phyloP scores from a whole-genome alignment of 805 yeast genomes.

The Candida taoyuanica region DNA sequence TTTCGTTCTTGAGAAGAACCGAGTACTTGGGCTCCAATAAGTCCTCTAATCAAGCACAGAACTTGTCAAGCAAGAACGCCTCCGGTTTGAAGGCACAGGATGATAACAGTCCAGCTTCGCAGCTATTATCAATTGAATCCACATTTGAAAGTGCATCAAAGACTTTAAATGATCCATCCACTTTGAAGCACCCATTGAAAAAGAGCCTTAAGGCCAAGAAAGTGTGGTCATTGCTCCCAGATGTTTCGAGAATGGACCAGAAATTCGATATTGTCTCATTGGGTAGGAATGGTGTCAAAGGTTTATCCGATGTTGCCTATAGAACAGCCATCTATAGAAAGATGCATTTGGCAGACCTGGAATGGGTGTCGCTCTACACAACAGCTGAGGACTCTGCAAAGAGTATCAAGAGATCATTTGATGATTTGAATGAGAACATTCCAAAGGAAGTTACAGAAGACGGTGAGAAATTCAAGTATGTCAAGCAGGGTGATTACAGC shows the following conservation, averaged over 20 bases:
- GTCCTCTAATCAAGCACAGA: neutral
- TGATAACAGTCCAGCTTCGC: constrained; percentile 53
- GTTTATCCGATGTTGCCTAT: constrained; percentile 14
- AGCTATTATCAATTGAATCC: constrained; percentile 65
- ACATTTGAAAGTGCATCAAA: constrained; percentile 64
- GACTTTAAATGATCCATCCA: constrained; percentile 36
- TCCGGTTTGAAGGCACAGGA: constrained; percentile 9
- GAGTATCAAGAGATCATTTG: constrained; percentile 37
- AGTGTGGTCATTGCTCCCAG: constrained; percentile 83
- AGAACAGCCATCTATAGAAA: constrained; percentile 68
- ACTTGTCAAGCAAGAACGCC: constrained; percentile 16
- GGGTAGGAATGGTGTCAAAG: constrained; percentile 26
- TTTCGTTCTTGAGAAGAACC: constrained; percentile 88
- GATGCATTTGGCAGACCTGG: constrained; percentile 60
- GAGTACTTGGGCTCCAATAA: constrained; percentile 56
- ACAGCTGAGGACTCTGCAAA: constrained; percentile 41
- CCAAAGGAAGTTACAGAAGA: constrained; percentile 31
- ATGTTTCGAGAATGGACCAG: constrained; percentile 85
- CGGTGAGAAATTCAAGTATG: constrained; percentile 45
- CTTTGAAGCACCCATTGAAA: constrained; percentile 74
- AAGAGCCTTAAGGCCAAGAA: constrained; percentile 67
- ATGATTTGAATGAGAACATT: constrained; percentile 46
- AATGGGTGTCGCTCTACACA: constrained; percentile 71
- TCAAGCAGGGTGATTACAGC: constrained; percentile 75
- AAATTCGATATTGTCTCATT: constrained; percentile 62